Conservation (phyloP, 2,329 filamentous ascomycete genomes). For the Hymenoscyphus scutula region DNA sequence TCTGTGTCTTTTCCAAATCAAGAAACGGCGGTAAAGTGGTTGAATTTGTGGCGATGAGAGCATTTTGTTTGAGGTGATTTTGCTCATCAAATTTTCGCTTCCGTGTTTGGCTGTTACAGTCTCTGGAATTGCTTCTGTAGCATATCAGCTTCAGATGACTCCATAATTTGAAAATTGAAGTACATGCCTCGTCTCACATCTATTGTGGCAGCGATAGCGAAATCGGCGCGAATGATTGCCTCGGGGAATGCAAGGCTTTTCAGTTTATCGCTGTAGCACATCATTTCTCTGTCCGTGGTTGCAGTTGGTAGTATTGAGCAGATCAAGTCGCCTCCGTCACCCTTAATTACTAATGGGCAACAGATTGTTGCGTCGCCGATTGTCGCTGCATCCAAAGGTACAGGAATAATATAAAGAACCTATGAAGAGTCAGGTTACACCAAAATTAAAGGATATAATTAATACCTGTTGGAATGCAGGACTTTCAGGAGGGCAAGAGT, state of each 20-base stretch:
- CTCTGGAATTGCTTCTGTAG: background rate
- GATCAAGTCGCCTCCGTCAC: constrained; percentile 25
- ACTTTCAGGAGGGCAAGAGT: no score
- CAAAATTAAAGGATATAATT: background rate
- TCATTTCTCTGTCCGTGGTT: constrained; percentile 25
- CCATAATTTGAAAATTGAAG: background rate
- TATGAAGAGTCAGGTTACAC: background rate
- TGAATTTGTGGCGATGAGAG: constrained; percentile 13
- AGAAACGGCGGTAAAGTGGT: constrained; percentile 10
- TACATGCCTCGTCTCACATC: background rate
- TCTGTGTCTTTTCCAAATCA: constrained; percentile 16
- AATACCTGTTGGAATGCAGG: no score
- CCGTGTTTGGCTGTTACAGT: background rate
- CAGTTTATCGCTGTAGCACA: constrained; percentile 19
- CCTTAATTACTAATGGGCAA: constrained; percentile 29
- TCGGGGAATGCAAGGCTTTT: constrained; percentile 15
- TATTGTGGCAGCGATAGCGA: background rate
- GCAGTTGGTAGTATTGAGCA: constrained; percentile 31
- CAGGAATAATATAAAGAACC: background rate
- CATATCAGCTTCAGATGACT: background rate
- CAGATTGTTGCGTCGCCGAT: constrained; percentile 18
- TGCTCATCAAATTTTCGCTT: background rate
- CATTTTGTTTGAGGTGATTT: background rate
- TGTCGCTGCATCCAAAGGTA: background rate
- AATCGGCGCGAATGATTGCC: background rate